Conservation (phyloP, 352 stramenopile species). For the Phytophthora idaei region DNA sequence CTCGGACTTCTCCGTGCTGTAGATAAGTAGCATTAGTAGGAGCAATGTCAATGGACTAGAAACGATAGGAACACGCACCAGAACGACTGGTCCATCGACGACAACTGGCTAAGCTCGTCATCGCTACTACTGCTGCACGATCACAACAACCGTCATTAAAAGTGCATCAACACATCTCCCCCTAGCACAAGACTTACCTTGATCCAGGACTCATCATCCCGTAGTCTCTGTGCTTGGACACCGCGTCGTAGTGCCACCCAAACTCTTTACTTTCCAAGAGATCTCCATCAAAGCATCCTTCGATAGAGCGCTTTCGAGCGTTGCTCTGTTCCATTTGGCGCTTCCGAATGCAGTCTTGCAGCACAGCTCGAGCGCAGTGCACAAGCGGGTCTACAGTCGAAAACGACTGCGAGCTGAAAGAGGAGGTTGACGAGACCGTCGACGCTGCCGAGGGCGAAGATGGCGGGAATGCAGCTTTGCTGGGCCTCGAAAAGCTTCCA, state of each 20-base stretch:
- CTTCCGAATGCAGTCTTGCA: conserved; percentile 77
- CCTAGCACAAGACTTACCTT: conserved; percentile 39
- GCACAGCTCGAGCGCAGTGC: conserved; percentile 62
- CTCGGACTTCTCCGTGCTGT: conserved; percentile 47
- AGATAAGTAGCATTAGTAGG: conserved; percentile 9
- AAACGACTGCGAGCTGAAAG: conserved; percentile 46
- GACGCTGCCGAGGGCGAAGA: conserved; percentile 43
- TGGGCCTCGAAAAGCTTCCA: conserved; percentile 21
- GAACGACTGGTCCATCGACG: conserved; percentile 68
- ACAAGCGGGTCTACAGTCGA: conserved; percentile 58
- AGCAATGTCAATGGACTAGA: neutral
- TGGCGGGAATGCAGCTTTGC: conserved; percentile 22
- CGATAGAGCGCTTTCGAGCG: conserved; percentile 71
- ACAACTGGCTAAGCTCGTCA: conserved; percentile 78
- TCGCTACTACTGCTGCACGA: conserved; percentile 70
- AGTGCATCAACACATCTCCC: neutral
- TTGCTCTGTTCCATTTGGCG: conserved; percentile 58
- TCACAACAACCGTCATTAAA: conserved; percentile 4
- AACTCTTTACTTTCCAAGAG: conserved; percentile 41
- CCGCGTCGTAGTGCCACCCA: conserved; percentile 35
- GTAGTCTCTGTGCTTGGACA: conserved; percentile 51
- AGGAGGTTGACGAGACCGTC: conserved; percentile 48
- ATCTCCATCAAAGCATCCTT: conserved; percentile 50
- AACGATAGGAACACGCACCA: conserved; percentile 40
- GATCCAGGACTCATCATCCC: conserved; percentile 52